phyloP scores from a whole-genome alignment of 306 rosid genomes.

The Ammopiptanthus mongolicus region DNA sequence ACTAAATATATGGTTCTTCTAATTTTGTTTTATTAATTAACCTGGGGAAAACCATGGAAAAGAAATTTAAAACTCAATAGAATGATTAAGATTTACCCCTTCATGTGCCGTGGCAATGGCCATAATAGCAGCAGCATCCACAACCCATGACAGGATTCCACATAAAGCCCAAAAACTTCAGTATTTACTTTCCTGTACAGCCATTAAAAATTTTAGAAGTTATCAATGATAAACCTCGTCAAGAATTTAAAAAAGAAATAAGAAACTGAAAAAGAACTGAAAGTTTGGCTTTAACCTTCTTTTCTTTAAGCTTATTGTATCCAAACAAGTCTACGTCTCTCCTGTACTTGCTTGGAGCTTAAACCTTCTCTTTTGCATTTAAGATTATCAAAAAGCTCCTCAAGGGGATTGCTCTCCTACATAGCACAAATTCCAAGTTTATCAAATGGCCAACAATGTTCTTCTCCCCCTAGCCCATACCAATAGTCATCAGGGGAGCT shows the following conservation, averaged over 20 bases:
- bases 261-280: not conserved
- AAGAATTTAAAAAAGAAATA: not conserved
- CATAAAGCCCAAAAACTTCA: constrained; percentile 76
- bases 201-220: not conserved
- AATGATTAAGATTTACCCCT: constrained; percentile 35
- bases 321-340: constrained; percentile 60
- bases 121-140: constrained; percentile 82
- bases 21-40: too few relatives aligned
- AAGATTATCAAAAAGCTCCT: constrained; percentile 64
- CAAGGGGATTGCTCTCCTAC: constrained; percentile 62
- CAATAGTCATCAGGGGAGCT: not conserved
- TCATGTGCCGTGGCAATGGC: constrained; percentile 65
- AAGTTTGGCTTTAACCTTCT: constrained; percentile 42
- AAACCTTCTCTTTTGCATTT: constrained; percentile 56
- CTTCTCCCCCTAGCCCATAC: too few relatives aligned
- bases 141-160: constrained; percentile 93
- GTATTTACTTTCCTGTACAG: constrained; percentile 54
- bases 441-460: too few relatives aligned
- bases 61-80: too few relatives aligned
- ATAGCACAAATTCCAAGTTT: constrained; percentile 27
- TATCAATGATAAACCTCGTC: not conserved
- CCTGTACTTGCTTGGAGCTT: constrained; percentile 46
- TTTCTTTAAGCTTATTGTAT: constrained; percentile 69
- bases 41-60: not conserved
- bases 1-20: not conserved